A percentile compares a stretch with the other conserved stretches of the same genome.
Evolutionary conservation across 805 yeast genomes (phyloP).

Genomic region (Pichia eremophila): DNA sequence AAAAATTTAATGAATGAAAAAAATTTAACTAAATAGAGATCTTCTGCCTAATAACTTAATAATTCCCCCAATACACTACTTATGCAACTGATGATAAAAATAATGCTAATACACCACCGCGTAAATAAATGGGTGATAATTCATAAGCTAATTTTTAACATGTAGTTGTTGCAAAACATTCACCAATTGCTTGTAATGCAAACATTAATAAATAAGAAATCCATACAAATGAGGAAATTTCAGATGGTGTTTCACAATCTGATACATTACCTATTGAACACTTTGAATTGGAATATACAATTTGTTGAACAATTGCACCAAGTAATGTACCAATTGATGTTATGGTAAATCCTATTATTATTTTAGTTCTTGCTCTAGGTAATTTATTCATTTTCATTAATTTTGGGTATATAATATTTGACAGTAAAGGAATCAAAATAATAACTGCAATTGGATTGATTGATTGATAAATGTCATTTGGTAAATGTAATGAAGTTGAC

Average conservation of each 20-base stretch:
- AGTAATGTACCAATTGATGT: constrained; percentile 37
- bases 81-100: constrained; percentile 33
- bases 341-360: constrained; percentile 37
- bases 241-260: constrained; percentile 11
- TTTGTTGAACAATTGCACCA: constrained; percentile 39
- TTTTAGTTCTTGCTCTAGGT: constrained; percentile 35
- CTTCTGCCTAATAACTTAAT: constrained; percentile 29
- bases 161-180: constrained; percentile 42
- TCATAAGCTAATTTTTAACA: constrained; percentile 48
- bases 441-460: constrained; percentile 46
- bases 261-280: constrained; percentile 32
- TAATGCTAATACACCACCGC: constrained; percentile 40
- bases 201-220: constrained; percentile 28
- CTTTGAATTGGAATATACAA: constrained; percentile 34
- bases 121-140: constrained; percentile 40
- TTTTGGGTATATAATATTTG: constrained; percentile 36
- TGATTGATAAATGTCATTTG: constrained; percentile 45
- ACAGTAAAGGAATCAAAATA: constrained; percentile 40
- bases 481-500: constrained; percentile 39
- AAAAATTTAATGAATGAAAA: constrained; percentile 28
- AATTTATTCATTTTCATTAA: constrained; percentile 31
- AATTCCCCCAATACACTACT: constrained; percentile 37
- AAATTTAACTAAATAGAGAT: constrained; percentile 31
- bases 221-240: constrained; percentile 23
- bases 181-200: constrained; percentile 41